Evolutionary conservation across 768 basidiomycete genomes (phyloP).

Genomic region (Psilocybe azurescens): DNA sequence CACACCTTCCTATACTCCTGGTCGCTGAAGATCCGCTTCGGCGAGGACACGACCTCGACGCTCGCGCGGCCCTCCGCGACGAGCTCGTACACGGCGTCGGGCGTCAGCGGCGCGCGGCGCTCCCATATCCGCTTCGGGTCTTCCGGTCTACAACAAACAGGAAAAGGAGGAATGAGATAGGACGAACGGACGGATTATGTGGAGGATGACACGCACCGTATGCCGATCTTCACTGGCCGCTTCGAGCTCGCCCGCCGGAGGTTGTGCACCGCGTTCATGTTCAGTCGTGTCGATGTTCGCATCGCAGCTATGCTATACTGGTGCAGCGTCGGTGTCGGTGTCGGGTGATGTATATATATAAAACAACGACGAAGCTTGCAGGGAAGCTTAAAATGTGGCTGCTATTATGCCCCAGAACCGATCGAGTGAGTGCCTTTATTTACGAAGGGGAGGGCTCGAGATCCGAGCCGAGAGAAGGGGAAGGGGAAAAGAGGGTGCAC

Average conservation of each 20-base stretch:
- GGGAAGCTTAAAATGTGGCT: too few relatives aligned
- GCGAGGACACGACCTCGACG: constrained; percentile 80
- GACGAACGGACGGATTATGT: too few relatives aligned
- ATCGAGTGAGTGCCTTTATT: neutral
- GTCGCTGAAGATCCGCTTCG: constrained; percentile 72
- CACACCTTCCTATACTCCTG: constrained; percentile 70
- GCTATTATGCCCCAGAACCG: too few relatives aligned
- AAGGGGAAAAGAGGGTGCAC: constrained; percentile 1
- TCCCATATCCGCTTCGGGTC: constrained; percentile 87
- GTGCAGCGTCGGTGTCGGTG: too few relatives aligned
- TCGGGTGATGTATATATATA: too few relatives aligned
- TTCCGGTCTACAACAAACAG: constrained; percentile 57
- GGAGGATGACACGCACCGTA: constrained; percentile 14
- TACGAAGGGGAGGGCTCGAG: constrained; percentile 18
- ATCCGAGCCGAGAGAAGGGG: constrained; percentile 31
- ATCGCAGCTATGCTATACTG: neutral
- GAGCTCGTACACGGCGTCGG: constrained; percentile 69
- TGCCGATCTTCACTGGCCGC: constrained; percentile 13
- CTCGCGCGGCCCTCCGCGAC: constrained; percentile 58
- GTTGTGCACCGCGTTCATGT: neutral
- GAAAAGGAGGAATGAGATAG: neutral
- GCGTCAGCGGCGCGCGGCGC: constrained; percentile 82
- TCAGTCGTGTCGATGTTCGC: neutral
- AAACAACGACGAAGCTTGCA: too few relatives aligned
- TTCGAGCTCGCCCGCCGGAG: neutral